phyloP scores from a whole-genome alignment of 345 rosid species.

The Pistacia vera region DNA sequence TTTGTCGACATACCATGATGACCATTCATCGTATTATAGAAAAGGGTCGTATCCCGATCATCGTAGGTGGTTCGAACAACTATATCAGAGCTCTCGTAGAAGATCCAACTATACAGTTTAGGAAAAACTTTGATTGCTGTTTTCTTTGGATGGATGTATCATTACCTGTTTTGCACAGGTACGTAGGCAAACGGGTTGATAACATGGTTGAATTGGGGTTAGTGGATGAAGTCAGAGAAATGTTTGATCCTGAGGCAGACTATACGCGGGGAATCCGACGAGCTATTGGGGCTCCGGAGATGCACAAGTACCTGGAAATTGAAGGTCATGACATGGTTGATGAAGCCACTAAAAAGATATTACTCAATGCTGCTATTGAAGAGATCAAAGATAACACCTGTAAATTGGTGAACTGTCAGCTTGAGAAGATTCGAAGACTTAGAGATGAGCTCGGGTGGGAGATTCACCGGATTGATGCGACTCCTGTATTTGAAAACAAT shows the following conservation, averaged over 20 bases:
- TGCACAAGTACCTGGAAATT: conserved; percentile 26
- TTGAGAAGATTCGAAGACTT: conserved; percentile 36
- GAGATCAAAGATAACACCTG: conserved; percentile 44
- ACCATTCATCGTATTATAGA: conserved; percentile 26
- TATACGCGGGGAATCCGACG: conserved; percentile 29
- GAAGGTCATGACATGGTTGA: conserved; percentile 19
- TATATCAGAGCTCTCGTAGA: conserved; percentile 40
- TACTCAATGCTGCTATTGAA: conserved; percentile 21
- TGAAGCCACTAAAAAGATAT: conserved; percentile 18
- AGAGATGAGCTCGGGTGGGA: conserved; percentile 36
- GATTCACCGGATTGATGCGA: conserved; percentile 46
- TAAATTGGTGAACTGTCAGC: conserved; percentile 31
- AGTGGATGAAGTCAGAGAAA: conserved; percentile 30
- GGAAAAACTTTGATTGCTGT: conserved; percentile 32
- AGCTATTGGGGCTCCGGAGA: conserved; percentile 50
- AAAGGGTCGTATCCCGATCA: conserved; percentile 32
- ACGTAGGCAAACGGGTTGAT: conserved; percentile 35
- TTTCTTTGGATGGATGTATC: conserved; percentile 52
- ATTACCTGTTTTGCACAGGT: conserved; percentile 27
- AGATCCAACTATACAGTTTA: conserved; percentile 16
- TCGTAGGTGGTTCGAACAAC: conserved; percentile 51
- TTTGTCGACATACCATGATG: conserved; percentile 19
- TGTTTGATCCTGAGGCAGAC: conserved; percentile 29
- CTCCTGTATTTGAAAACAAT: conserved; percentile 15
- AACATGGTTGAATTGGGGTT: conserved; percentile 47